These are phyloP conservation scores for Rhodotorula graminis DNA, from an alignment of 768 basidiomycete genomes.

Conservation along the genomic window DNA sequence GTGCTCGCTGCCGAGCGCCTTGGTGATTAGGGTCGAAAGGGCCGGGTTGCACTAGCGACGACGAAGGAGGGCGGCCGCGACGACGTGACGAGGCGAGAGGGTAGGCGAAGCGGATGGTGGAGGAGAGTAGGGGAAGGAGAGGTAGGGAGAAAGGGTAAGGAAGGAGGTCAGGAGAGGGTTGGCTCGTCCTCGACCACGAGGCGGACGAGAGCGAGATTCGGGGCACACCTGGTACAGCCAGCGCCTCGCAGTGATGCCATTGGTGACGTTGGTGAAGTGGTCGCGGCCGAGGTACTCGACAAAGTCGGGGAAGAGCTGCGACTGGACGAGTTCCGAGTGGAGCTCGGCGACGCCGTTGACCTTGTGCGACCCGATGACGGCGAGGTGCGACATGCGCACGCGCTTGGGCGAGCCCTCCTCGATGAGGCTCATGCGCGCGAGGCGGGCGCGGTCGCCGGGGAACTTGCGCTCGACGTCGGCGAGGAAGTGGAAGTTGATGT, in stretches of 20 bases:
- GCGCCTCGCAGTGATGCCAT: slow-evolving; percentile 76
- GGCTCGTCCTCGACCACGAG: too few relatives aligned
- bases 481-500: slow-evolving; percentile 46
- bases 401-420: slow-evolving; percentile 52
- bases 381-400: slow-evolving; percentile 80
- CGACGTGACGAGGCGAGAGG: too few relatives aligned
- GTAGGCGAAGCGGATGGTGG: too few relatives aligned
- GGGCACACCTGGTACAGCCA: slow-evolving; percentile 66
- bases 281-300: slow-evolving; percentile 80
- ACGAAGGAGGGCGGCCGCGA: too few relatives aligned
- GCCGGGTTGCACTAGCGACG: slow-evolving; percentile 63
- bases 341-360: slow-evolving; percentile 97
- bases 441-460: slow-evolving; percentile 68
- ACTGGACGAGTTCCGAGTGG: slow-evolving; percentile 77
- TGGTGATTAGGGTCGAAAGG: slow-evolving; percentile 76
- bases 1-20: slow-evolving; percentile 66
- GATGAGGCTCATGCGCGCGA: slow-evolving; percentile 84
- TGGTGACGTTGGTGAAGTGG: slow-evolving; percentile 66
- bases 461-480: slow-evolving; percentile 79
- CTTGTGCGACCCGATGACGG: slow-evolving; percentile 76
- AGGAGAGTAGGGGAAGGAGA: too few relatives aligned
- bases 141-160: too few relatives aligned
- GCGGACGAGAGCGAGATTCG: too few relatives aligned
- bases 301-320: slow-evolving; percentile 51
- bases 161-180: too few relatives aligned